Evolutionary conservation across 2,329 filamentous ascomycete species (phyloP).

Genomic region (Phyllosticta capitalensis): DNA sequence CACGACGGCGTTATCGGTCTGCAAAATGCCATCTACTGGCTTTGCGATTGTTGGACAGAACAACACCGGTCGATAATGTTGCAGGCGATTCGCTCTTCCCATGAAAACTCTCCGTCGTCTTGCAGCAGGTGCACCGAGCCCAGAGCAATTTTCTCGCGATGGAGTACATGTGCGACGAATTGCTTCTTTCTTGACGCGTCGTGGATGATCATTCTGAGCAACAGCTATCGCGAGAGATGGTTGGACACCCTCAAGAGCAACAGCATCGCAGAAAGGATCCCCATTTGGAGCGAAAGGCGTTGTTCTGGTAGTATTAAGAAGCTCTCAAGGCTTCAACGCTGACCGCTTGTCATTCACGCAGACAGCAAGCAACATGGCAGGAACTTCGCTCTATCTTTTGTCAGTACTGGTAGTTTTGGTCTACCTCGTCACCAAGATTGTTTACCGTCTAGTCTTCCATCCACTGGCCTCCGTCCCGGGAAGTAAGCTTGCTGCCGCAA

Average conservation of each 20-base stretch:
- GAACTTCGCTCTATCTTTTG: not conserved
- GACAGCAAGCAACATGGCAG: not conserved
- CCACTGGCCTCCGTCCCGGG: conserved; percentile 15
- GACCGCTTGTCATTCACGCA: not conserved
- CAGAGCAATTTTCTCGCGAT: too few relatives aligned
- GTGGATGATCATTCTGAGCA: not conserved
- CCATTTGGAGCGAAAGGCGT: not conserved
- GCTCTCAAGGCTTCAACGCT: not conserved
- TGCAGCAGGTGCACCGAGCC: too few relatives aligned
- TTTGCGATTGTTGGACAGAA: not conserved
- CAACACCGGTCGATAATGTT: not conserved
- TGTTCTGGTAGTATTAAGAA: not conserved
- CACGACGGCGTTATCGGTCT: not conserved
- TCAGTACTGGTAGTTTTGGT: not conserved
- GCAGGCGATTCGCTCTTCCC: not conserved
- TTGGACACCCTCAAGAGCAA: not conserved
- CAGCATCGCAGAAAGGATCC: not conserved
- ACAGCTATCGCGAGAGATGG: not conserved
- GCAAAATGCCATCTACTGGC: not conserved
- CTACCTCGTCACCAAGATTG: not conserved
- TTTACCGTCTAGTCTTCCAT: conserved; percentile 10
- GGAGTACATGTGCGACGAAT: too few relatives aligned
- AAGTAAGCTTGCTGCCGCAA: conserved; percentile 15
- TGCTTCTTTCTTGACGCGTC: too few relatives aligned
- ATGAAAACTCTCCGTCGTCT: too few relatives aligned